Evolutionary conservation across 2,329 filamentous ascomycete genomes (phyloP), one percentile per base, ranked within the genome.

Genomic region (Botrytis deweyae): DNA sequence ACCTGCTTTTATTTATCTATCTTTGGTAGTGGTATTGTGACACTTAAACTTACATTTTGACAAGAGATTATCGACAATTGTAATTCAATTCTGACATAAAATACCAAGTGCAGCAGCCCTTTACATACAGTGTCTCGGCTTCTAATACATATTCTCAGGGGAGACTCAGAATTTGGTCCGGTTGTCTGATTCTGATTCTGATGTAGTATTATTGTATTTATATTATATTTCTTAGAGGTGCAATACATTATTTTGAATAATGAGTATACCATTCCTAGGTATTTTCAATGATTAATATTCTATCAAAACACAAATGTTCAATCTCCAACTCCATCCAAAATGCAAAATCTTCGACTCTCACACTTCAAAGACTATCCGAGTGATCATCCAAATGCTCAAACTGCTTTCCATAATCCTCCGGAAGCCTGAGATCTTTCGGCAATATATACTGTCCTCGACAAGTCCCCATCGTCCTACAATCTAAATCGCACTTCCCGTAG

Each of bases 401-500:
- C 49, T 68, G 66, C 29, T 22, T 68, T 38, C 73, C 75, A 42
- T 68, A 75, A 38, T 76, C 73, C 20, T 68, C 73, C 8, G 76
- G 77, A 52, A 76, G 67, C 65, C 72, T 76, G 46, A 76, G 71
- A n/a, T 77, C 66, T 46, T 52, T 72, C 33, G 78, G 78, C 4
- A 79, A 66, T 0, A 22, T 16, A 74, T 79, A 79, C 46, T 78
- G 76, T 22, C 78, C 78, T 44, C 16, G 33, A 64, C 78, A 79
- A 29, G 52, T 75, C 10, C 76, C 77, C 52, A 68, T 61, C 6
- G 36, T 73, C 38, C 59, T 68, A 52, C 77, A 78, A 36, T 76
- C 72, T 40, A 79, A 74, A 64, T 74, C 69, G 63, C 78, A 79
- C 12, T 75, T 75, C 25, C 77, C 77, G 69, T 79, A 79, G 22